A percentile compares a stretch with the other conserved stretches of the same genome.
Conservation (phyloP, 2,329 filamentous ascomycete species). For the Talaromyces sp. region DNA sequence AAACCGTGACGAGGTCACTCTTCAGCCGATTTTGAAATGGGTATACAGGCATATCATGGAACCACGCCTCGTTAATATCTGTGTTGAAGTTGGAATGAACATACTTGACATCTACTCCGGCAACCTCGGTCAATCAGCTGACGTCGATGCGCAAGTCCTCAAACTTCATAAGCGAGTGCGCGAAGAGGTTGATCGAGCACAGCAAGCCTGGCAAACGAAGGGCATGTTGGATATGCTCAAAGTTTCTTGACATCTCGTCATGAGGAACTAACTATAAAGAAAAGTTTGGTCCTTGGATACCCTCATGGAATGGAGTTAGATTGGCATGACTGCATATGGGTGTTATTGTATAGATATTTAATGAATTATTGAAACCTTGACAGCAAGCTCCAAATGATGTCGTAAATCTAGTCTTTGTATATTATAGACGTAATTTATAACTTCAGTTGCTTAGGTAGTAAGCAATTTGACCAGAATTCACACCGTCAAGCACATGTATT, state of each 20-base stretch:
- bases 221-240: constrained; percentile 83
- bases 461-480: background rate
- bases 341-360: constrained; percentile 5
- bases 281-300: constrained; percentile 16
- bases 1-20: constrained; percentile 72
- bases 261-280: constrained; percentile 1
- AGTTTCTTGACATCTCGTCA: constrained; percentile 8
- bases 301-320: constrained; percentile 18
- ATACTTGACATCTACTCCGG: constrained; percentile 85
- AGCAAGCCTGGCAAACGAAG: constrained; percentile 74
- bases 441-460: background rate
- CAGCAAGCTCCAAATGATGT: background rate
- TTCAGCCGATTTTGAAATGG: constrained; percentile 83
- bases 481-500: background rate
- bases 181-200: constrained; percentile 75
- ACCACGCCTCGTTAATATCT: constrained; percentile 74
- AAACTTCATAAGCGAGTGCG: constrained; percentile 68
- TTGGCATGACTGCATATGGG: constrained; percentile 8
- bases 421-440: background rate
- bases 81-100: constrained; percentile 77
- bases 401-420: background rate
- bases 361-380: background rate
- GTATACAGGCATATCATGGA: constrained; percentile 75
- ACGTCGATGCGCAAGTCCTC: constrained; percentile 68
- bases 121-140: constrained; percentile 68